Evolutionary conservation across 345 rosid species (phyloP).

Genomic region (Corchorus olitorius): DNA sequence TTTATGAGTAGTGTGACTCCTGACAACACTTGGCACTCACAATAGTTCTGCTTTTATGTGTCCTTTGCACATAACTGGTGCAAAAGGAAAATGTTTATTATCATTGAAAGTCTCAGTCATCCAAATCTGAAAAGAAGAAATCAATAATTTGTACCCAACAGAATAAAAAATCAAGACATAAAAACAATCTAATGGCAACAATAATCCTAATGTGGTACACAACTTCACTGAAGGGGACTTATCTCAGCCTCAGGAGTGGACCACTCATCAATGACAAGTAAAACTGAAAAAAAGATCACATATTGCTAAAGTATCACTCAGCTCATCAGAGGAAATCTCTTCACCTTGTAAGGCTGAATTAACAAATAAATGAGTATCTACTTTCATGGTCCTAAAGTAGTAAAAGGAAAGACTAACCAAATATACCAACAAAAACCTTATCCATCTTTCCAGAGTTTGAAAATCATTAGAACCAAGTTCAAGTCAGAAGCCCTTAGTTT

Average conservation of each 20-base stretch:
- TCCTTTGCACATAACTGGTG: conserved; percentile 12
- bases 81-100: conserved; percentile 13
- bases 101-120: background rate
- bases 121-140: conserved; percentile 13
- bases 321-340: background rate
- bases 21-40: conserved; percentile 39
- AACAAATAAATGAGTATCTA: background rate
- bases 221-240: conserved; percentile 22
- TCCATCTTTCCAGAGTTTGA: background rate
- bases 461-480: background rate
- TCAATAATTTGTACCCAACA: background rate
- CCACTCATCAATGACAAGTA: background rate
- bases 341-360: conserved; percentile 3
- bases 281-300: background rate
- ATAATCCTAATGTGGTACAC: conserved; percentile 23
- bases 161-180: background rate
- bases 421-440: background rate
- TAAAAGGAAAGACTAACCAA: background rate
- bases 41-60: conserved; percentile 24
- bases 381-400: background rate
- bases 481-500: background rate
- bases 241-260: conserved; percentile 1
- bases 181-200: conserved; percentile 5
- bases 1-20: conserved; percentile 5
- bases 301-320: too few species aligned